phyloP scores from a whole-genome alignment of 2,329 filamentous ascomycete genomes.

The Aureobasidium zeae region DNA sequence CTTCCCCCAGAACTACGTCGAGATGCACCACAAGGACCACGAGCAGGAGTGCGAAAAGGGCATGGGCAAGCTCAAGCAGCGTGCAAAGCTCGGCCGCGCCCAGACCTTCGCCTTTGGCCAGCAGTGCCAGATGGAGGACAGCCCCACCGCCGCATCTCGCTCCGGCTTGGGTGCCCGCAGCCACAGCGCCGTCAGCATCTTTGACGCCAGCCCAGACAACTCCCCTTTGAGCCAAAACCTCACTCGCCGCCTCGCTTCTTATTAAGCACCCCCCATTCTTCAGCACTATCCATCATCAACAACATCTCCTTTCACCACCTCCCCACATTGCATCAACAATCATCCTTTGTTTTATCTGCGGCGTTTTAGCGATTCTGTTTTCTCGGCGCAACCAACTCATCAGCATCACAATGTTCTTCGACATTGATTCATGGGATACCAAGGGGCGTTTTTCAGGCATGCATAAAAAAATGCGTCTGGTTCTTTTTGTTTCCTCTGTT shows the following conservation, averaged over 20 bases:
- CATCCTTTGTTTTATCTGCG: constrained; percentile 18
- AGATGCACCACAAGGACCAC: constrained; percentile 90
- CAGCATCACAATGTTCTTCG: constrained; percentile 14
- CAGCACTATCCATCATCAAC: constrained; percentile 12
- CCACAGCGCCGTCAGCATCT: constrained; percentile 19
- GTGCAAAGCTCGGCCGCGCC: constrained; percentile 74
- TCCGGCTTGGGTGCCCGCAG: constrained; percentile 23
- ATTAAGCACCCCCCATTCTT: constrained; percentile 20
- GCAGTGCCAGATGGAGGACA: constrained; percentile 52
- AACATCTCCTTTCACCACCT: constrained; percentile 19
- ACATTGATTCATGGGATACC: constrained; percentile 5
- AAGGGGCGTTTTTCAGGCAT: constrained; percentile 1
- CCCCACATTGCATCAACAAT: constrained; percentile 18
- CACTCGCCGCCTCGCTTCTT: constrained; percentile 29
- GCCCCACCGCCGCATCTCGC: constrained; percentile 43
- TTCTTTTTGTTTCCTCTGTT: constrained; percentile 14
- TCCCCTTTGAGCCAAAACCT: constrained; percentile 26
- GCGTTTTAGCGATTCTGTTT: constrained; percentile 17
- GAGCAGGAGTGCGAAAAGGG: constrained; percentile 89
- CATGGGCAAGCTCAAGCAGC: constrained; percentile 83
- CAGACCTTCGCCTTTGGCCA: constrained; percentile 94
- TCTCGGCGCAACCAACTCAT: constrained; percentile 19
- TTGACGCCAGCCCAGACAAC: constrained; percentile 23
- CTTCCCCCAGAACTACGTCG: constrained; percentile 90
- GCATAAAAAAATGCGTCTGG: neutral